phyloP scores from a whole-genome alignment of 192 early-diverging fungal species.

The Dissophora globulifera region DNA sequence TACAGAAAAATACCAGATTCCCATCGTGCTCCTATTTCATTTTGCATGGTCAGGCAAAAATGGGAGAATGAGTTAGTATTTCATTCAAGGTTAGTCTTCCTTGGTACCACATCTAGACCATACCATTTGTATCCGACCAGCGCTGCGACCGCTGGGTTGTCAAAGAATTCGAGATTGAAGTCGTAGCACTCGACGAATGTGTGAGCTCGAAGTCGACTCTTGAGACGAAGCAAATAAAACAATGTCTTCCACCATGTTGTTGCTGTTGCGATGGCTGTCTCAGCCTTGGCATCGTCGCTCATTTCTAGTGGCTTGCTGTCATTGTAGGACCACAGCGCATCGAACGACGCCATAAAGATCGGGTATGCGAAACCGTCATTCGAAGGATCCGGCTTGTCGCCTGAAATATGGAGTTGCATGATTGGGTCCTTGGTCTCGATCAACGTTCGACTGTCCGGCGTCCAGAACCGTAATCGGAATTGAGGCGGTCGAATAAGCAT shows the following conservation, averaged over 20 bases:
- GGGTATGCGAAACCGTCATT: background rate
- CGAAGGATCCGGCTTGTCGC: background rate
- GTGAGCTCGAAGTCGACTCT: background rate
- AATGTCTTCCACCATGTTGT: conserved; percentile 7
- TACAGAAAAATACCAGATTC: background rate
- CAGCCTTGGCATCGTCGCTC: background rate
- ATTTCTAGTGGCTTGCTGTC: background rate
- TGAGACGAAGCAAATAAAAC: background rate
- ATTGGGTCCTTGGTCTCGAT: background rate
- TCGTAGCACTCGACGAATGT: background rate
- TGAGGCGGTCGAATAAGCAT: background rate
- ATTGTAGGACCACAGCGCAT: conserved; percentile 7
- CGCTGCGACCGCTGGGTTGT: conserved; percentile 15
- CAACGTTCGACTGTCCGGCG: background rate
- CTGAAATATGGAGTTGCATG: background rate
- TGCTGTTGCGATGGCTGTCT: background rate
- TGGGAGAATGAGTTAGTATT: background rate
- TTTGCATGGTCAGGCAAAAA: background rate
- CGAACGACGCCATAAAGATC: conserved; percentile 10
- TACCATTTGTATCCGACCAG: conserved; percentile 28
- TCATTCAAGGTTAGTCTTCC: background rate
- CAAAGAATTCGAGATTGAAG: conserved; percentile 7
- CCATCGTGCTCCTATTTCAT: conserved; percentile 13
- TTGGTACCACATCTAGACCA: background rate
- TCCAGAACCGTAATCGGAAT: conserved; percentile 1